phyloP scores from a whole-genome alignment of 768 basidiomycete species.

The Lactifluus rugatus region DNA sequence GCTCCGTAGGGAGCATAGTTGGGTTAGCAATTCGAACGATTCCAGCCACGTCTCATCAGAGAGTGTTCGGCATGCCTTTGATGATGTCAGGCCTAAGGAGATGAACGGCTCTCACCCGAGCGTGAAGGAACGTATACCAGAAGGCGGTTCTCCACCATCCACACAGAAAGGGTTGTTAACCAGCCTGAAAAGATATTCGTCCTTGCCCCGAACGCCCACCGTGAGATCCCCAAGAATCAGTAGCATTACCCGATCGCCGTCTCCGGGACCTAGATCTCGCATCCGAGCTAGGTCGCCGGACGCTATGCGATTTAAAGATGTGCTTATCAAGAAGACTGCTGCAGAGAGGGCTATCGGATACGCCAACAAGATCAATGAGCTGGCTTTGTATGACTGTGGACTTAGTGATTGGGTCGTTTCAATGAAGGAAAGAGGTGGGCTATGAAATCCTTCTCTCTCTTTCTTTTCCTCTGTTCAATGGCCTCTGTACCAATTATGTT shows the following conservation, averaged over 20 bases:
- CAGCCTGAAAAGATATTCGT: constrained; percentile 37
- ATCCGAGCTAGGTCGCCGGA: constrained; percentile 42
- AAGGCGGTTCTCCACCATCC: constrained; percentile 6
- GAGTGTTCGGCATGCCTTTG: constrained; percentile 17
- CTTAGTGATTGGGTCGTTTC: constrained; percentile 65
- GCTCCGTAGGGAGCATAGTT: constrained; percentile 23
- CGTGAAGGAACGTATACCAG: background rate
- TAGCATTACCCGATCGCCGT: constrained; percentile 18
- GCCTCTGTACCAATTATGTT: constrained; percentile 1
- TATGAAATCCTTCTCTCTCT: constrained; percentile 3
- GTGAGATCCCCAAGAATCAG: constrained; percentile 14
- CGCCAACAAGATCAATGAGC: constrained; percentile 74
- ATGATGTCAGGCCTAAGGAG: background rate
- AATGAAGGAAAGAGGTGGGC: constrained; percentile 46
- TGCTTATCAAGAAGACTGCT: constrained; percentile 43
- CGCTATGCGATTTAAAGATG: constrained; percentile 63
- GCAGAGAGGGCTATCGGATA: constrained; percentile 66
- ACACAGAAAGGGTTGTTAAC: constrained; percentile 23
- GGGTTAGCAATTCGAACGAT: constrained; percentile 23
- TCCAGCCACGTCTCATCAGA: constrained; percentile 18
- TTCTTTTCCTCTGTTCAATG: background rate
- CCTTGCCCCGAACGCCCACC: constrained; percentile 62
- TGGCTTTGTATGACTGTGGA: constrained; percentile 67
- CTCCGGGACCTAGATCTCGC: constrained; percentile 23
- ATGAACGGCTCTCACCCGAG: constrained; percentile 1